Evolutionary conservation across 768 basidiomycete species (phyloP).

Genomic region (Russula abietina): DNA sequence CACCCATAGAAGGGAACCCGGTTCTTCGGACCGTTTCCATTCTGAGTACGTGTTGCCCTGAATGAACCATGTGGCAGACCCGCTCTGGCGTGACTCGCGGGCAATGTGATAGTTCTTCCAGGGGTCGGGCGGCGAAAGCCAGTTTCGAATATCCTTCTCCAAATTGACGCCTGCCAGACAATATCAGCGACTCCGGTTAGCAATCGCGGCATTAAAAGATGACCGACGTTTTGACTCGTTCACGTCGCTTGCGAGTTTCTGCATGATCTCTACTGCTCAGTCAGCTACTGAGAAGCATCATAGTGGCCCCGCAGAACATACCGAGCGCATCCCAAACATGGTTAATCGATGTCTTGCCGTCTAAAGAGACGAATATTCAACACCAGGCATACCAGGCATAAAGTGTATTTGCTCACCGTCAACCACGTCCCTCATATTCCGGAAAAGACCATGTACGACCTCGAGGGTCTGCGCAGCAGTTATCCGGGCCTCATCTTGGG

Average conservation of each 20-base stretch:
- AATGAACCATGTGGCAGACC: not conserved
- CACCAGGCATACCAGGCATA: too few species aligned
- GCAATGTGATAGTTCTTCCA: not conserved
- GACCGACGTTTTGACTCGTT: not conserved
- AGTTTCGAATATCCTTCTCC: not conserved
- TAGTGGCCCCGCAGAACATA: not conserved
- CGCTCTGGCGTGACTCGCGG: not conserved
- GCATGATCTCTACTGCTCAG: not conserved
- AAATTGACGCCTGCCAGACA: not conserved
- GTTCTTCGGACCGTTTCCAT: not conserved
- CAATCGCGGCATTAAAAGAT: not conserved
- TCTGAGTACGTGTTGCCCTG: not conserved
- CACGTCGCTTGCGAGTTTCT: not conserved
- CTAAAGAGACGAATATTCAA: not conserved
- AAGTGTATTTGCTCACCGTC: not conserved
- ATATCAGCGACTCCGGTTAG: not conserved
- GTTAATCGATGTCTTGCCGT: not conserved
- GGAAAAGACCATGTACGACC: not conserved
- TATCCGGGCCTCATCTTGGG: not conserved
- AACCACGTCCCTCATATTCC: not conserved
- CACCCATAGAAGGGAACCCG: not conserved
- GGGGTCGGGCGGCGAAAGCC: not conserved
- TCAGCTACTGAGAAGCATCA: not conserved
- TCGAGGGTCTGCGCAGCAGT: not conserved
- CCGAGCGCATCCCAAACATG: not conserved